Percentiles rank a stretch among this genome's conserved stretches.
Conservation (phyloP, 2,329 filamentous ascomycete species). For the Hypoxylon sp. region DNA sequence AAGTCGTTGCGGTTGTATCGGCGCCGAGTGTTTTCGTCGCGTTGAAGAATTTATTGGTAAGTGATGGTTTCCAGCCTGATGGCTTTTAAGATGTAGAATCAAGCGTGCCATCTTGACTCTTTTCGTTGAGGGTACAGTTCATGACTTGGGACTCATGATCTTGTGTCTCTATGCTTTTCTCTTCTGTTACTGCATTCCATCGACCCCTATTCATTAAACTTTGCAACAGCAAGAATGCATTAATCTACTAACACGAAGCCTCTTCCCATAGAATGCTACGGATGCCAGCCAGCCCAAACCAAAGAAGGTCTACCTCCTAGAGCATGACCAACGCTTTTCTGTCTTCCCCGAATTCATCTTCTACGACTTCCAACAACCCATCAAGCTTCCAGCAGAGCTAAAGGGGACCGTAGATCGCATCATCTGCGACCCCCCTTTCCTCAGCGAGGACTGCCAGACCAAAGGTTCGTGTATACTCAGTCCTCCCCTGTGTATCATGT, state of each 20-base stretch:
- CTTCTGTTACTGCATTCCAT: too few relatives aligned
- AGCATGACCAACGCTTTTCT: constrained; percentile 77
- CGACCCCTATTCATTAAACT: too few relatives aligned
- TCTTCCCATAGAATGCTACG: constrained; percentile 27
- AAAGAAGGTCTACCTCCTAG: constrained; percentile 70
- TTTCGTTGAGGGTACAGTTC: too few relatives aligned
- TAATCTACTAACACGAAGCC: constrained; percentile 4
- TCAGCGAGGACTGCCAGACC: constrained; percentile 82
- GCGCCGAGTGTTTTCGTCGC: constrained; percentile 81
- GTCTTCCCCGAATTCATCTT: constrained; percentile 78
- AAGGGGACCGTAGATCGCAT: constrained; percentile 73
- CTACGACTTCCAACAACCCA: constrained; percentile 77
- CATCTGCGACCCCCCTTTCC: constrained; percentile 80
- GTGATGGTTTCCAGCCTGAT: constrained; percentile 41
- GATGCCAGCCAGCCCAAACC: constrained; percentile 55
- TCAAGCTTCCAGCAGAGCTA: constrained; percentile 68
- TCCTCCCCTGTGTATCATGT: constrained; percentile 4
- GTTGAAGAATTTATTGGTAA: constrained; percentile 73
- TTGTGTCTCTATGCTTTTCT: background rate
- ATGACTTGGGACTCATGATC: too few relatives aligned
- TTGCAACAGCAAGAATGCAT: too few relatives aligned
- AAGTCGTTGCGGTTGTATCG: constrained; percentile 73
- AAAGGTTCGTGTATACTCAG: constrained; percentile 61
- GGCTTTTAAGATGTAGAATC: background rate
- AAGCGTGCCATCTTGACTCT: background rate